Evolutionary conservation across 768 basidiomycete genomes (phyloP).

Genomic region (Lactifluus subvellereus): DNA sequence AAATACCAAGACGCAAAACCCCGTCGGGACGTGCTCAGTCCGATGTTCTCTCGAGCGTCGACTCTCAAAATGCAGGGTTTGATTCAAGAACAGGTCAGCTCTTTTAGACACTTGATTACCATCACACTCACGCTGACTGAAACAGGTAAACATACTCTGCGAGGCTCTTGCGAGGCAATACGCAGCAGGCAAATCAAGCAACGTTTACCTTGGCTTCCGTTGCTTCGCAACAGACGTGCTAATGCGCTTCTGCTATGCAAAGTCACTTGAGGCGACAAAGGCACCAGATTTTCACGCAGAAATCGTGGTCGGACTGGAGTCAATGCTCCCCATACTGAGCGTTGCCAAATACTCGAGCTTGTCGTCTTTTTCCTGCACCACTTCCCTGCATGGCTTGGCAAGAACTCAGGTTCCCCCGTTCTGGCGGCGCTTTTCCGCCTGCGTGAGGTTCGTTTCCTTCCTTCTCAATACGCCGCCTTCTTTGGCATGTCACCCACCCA

Average conservation of each 20-base stretch:
- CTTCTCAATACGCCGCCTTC: conserved; percentile 5
- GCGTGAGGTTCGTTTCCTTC: conserved; percentile 13
- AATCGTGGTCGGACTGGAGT: conserved; percentile 25
- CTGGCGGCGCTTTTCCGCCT: background rate
- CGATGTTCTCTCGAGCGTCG: conserved; percentile 39
- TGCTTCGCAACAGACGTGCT: conserved; percentile 38
- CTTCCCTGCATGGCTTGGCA: conserved; percentile 7
- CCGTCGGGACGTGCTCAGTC: conserved; percentile 34
- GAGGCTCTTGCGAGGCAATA: conserved; percentile 19
- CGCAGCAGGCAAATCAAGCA: conserved; percentile 30
- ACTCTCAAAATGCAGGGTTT: conserved; percentile 36
- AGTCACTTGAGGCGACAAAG: conserved; percentile 30
- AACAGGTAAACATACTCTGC: conserved; percentile 5
- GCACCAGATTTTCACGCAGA: conserved; percentile 33
- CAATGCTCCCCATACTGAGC: conserved; percentile 4
- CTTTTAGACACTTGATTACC: background rate
- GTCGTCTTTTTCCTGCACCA: background rate
- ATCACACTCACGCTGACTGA: background rate
- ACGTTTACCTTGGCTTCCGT: conserved; percentile 38
- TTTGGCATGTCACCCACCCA: background rate
- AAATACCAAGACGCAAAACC: conserved; percentile 35
- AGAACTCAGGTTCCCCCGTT: conserved; percentile 6
- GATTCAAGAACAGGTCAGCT: conserved; percentile 34
- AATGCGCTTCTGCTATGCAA: conserved; percentile 37
- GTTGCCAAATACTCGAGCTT: conserved; percentile 7